Conservation (phyloP, 106 monocot genomes). For the Dendrobium nobile region DNA sequence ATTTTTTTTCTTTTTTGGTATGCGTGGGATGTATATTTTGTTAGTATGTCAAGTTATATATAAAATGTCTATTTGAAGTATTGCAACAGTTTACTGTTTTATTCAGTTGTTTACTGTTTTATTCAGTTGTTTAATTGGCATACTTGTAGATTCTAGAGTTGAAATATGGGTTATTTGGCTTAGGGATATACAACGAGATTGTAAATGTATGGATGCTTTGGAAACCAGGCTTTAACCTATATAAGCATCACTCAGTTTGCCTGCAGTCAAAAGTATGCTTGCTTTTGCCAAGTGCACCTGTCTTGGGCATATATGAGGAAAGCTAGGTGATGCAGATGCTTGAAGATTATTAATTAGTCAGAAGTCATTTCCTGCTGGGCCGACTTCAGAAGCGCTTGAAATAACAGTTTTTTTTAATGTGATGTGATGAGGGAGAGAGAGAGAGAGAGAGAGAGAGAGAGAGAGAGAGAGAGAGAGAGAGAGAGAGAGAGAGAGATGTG, state of each 20-base stretch:
- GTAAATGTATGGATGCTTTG: neutral
- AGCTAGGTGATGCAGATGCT: neutral
- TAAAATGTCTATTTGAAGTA: neutral
- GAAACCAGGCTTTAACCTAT: neutral
- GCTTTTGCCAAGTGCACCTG: too few species aligned
- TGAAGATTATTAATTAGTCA: neutral
- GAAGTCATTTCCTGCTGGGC: neutral
- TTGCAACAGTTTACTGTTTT: neutral
- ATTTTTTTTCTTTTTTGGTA: neutral
- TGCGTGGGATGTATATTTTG: neutral
- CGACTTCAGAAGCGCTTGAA: neutral
- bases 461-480: neutral
- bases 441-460: too few species aligned
- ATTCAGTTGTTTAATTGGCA: neutral
- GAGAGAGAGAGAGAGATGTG: too few species aligned
- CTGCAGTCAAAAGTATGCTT: neutral
- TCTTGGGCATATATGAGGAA: neutral
- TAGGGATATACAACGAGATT: neutral
- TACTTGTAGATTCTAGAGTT: neutral
- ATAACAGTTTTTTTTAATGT: neutral
- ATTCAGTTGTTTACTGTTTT: neutral
- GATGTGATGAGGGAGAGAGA: neutral
- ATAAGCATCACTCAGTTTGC: neutral
- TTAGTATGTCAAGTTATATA: neutral
- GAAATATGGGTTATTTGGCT: neutral